Conservation (phyloP, 805 yeast species). For the Kregervanrija fluxuum region DNA sequence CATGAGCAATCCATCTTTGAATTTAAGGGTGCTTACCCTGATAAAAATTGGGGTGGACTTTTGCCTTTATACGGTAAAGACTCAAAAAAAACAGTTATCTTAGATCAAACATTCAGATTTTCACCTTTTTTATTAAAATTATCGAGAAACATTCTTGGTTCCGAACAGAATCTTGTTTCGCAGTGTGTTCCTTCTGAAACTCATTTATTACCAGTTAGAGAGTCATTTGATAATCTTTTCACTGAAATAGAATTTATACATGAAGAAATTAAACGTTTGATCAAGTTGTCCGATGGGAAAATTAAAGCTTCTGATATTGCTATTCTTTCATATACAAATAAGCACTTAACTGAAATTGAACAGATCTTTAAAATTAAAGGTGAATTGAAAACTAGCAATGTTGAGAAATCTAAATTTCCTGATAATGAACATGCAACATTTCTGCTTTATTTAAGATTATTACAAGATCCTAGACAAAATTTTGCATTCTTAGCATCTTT, state of each 20-base stretch:
- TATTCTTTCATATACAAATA: slow-evolving; percentile 45
- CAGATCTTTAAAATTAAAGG: too few relatives aligned
- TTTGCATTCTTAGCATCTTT: slow-evolving; percentile 21
- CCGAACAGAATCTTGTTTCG: slow-evolving; percentile 6
- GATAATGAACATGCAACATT: too few relatives aligned
- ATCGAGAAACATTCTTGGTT: slow-evolving; percentile 28
- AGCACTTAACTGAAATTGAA: slow-evolving; percentile 33
- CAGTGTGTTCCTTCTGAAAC: slow-evolving; percentile 16
- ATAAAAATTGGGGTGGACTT: slow-evolving; percentile 11
- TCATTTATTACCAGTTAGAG: slow-evolving; percentile 17
- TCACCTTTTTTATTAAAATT: slow-evolving; percentile 48
- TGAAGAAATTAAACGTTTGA: slow-evolving; percentile 36
- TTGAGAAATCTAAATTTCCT: too few relatives aligned
- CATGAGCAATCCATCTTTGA: slow-evolving; percentile 63
- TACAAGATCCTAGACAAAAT: slow-evolving; percentile 25
- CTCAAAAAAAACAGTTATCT: slow-evolving; percentile 23
- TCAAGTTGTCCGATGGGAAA: slow-evolving; percentile 33
- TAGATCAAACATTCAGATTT: slow-evolving; percentile 53
- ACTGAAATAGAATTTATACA: slow-evolving; percentile 39
- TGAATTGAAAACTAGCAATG: too few relatives aligned
- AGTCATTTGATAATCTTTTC: slow-evolving; percentile 18
- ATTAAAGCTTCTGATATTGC: slow-evolving; percentile 44
- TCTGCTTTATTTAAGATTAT: slow-evolving; percentile 28
- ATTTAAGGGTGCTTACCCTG: slow-evolving; percentile 46
- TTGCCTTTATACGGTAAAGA: neutral